Percentiles rank a stretch among this genome's conserved stretches.
Conservation (phyloP, 2,329 filamentous ascomycete species). For the Apiospora malaysiana region DNA sequence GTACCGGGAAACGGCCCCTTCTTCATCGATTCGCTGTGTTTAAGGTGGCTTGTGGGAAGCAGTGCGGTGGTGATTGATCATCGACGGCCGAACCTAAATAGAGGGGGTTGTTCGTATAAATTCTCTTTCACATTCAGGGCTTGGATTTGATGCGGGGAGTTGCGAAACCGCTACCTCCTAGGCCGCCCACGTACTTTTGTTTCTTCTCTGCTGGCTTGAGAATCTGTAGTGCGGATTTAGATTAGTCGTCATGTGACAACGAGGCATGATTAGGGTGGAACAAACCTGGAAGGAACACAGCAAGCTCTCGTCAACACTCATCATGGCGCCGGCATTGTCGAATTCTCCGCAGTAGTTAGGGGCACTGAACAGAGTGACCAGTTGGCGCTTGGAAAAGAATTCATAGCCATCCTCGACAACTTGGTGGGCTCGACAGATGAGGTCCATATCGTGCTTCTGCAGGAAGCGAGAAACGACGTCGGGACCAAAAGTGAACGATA, state of each 20-base stretch:
- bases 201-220: conserved; percentile 99
- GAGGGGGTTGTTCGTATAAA: conserved; percentile 75
- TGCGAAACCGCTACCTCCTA: conserved; percentile 73
- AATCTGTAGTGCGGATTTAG: conserved; percentile 63
- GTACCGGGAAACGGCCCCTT: conserved; percentile 13
- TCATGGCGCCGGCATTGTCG: conserved; percentile 99
- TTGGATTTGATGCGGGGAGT: conserved; percentile 72
- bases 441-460: conserved; percentile 99
- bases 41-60: conserved; percentile 22
- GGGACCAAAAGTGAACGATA: conserved; percentile 97
- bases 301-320: conserved; percentile 98
- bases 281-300: conserved; percentile 97
- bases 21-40: conserved; percentile 29
- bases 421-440: conserved; percentile 98
- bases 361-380: conserved; percentile 96
- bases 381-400: conserved; percentile 98
- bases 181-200: conserved; percentile 95
- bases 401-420: conserved; percentile 99
- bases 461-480: conserved; percentile 97
- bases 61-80: conserved; percentile 54
- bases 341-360: conserved; percentile 99
- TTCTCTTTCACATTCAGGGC: conserved; percentile 62
- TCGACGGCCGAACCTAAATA: conserved; percentile 94
- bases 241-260: not conserved
- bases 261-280: conserved; percentile 33